These are phyloP conservation scores for Chloridella minuta DNA, from an alignment of 352 stramenopile species.

Conservation along the genomic window DNA sequence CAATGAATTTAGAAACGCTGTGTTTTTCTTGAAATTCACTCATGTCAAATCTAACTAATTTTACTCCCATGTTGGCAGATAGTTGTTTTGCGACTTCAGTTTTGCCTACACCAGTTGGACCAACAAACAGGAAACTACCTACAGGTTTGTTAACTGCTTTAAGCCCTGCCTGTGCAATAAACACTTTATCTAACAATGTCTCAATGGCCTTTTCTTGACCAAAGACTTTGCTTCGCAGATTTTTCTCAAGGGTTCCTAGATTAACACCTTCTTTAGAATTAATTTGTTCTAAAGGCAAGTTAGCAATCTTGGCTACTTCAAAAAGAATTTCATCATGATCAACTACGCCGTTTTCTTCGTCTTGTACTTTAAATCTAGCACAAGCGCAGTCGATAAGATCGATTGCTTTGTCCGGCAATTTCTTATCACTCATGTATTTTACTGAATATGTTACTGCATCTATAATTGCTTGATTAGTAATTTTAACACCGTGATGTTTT, in stretches of 20 bases:
- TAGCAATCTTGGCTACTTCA: constrained; percentile 60
- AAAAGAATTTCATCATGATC: constrained; percentile 58
- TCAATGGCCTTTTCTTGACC: constrained; percentile 57
- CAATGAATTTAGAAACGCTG: constrained; percentile 54
- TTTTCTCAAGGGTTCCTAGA: constrained; percentile 37
- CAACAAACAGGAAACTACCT: constrained; percentile 71
- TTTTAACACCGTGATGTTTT: constrained; percentile 69
- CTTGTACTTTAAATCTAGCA: constrained; percentile 31
- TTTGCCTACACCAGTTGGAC: constrained; percentile 68
- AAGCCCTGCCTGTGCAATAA: constrained; percentile 57
- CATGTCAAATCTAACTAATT: constrained; percentile 82
- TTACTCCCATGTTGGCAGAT: constrained; percentile 55
- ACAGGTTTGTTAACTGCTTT: constrained; percentile 44
- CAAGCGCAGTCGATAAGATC: constrained; percentile 67
- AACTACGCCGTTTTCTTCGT: constrained; percentile 38
- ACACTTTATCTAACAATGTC: constrained; percentile 50
- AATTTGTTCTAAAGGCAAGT: constrained; percentile 40
- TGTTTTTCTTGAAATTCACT: constrained; percentile 87
- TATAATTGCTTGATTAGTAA: constrained; percentile 57
- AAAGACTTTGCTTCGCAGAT: constrained; percentile 54
- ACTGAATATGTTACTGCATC: constrained; percentile 59
- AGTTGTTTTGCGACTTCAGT: constrained; percentile 67
- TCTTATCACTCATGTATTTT: constrained; percentile 54
- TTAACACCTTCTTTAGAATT: constrained; percentile 32
- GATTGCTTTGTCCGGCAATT: constrained; percentile 65